Conservation (phyloP, 2,329 filamentous ascomycete species). For the Cladosporium cucumerinum region DNA sequence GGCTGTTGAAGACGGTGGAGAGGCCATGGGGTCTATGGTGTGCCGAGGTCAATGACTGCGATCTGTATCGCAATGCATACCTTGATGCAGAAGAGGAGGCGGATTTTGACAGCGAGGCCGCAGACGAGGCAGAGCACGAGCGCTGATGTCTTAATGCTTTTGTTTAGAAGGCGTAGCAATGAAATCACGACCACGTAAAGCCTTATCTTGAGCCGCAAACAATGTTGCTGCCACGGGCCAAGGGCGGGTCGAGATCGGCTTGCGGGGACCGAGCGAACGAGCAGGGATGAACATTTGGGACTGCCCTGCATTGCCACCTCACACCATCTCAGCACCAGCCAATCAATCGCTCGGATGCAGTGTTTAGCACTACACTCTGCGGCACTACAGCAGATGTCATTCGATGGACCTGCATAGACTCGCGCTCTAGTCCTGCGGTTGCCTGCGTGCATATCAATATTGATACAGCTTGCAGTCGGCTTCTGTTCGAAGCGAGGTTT, state of each 20-base stretch:
- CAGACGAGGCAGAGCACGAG: constrained; percentile 10
- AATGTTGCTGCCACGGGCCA: neutral
- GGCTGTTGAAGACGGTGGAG: constrained; percentile 31
- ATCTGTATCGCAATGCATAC: constrained; percentile 40
- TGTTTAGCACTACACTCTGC: neutral
- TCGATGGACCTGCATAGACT: constrained; percentile 5
- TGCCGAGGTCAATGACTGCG: constrained; percentile 39
- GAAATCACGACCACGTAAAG: neutral
- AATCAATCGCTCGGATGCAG: neutral
- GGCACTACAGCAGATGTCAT: neutral
- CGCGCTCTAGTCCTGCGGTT: constrained; percentile 6
- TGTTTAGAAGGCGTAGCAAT: neutral
- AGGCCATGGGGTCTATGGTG: constrained; percentile 45
- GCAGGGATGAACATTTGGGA: neutral
- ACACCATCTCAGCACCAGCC: neutral
- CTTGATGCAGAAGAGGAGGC: constrained; percentile 15
- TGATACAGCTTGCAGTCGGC: constrained; percentile 5
- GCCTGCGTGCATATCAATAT: constrained; percentile 1
- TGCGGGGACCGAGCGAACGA: neutral
- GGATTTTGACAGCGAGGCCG: neutral
- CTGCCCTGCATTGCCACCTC: constrained; percentile 7
- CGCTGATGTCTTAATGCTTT: neutral
- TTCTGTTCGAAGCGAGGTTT: neutral
- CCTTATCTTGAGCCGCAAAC: neutral
- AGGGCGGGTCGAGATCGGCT: neutral